A percentile compares a stretch with the other conserved stretches of the same genome.
Evolutionary conservation across 2,329 filamentous ascomycete species (phyloP).

Genomic region (Microsporum audouinii): DNA sequence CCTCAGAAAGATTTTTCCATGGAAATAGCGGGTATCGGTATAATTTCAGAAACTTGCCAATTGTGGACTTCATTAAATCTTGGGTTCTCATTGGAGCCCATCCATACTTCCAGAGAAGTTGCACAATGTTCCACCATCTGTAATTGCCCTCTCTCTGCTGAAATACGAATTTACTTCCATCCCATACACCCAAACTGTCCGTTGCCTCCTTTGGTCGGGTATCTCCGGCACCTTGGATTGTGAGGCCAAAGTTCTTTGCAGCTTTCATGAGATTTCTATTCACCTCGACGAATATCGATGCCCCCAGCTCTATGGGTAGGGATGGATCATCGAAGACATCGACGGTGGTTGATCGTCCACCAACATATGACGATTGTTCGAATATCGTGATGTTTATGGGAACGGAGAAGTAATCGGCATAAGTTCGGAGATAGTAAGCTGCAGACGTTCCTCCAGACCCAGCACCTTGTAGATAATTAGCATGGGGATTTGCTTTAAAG

Average conservation of each 20-base stretch:
- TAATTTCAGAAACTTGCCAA: constrained; percentile 63
- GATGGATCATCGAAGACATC: constrained; percentile 57
- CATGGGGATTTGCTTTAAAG: neutral
- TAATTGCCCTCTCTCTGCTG: constrained; percentile 48
- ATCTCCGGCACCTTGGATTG: constrained; percentile 38
- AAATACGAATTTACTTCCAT: constrained; percentile 64
- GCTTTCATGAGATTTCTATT: constrained; percentile 75
- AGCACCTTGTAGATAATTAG: constrained; percentile 50
- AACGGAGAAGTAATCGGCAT: constrained; percentile 49
- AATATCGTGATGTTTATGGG: constrained; percentile 74
- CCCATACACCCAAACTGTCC: constrained; percentile 65
- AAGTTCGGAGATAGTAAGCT: constrained; percentile 69
- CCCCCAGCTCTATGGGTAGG: constrained; percentile 72
- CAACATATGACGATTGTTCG: constrained; percentile 65
- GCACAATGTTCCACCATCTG: constrained; percentile 69
- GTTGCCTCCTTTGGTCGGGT: constrained; percentile 36
- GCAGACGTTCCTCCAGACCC: constrained; percentile 79
- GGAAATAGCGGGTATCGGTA: constrained; percentile 78
- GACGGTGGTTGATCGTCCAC: constrained; percentile 78
- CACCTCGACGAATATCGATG: constrained; percentile 76
- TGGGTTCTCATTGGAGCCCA: constrained; percentile 62
- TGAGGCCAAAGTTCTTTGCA: constrained; percentile 58
- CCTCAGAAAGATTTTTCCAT: constrained; percentile 62
- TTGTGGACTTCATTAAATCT: constrained; percentile 57
- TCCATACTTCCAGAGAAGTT: constrained; percentile 78